Base-by-base conservation (phyloP, 2,329 filamentous ascomycete genomes). In the Verruconis gallopava region DNA sequence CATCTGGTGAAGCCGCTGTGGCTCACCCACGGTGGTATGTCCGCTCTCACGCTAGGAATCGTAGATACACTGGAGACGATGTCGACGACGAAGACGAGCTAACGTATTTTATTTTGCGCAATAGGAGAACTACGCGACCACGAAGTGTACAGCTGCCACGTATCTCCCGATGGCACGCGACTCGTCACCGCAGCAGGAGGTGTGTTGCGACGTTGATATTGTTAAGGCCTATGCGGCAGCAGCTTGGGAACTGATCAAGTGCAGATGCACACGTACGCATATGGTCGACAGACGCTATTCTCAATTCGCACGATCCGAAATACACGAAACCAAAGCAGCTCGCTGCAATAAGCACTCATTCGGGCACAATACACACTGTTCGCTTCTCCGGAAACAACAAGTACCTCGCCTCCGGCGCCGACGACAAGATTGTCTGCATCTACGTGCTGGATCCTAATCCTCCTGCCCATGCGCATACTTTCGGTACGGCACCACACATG, bases 371-470 rank as follows among this genome's bases (percentile, higher is more conserved):
- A 48, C 89, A 95, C 63, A 86, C 89, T 0, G 91, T 98, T 48
- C 83, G 93, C 51, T 98, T 96, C 67, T 96, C 91, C 6, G 81
- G 85, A 20, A 95, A 93, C 56, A 85, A 86, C 44, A 85, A 85
- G 58, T 98, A 95, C 59, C 75, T 98, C 40, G 93, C 93, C 22
- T 96, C 89, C 9, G 91, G 91, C 44, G 93, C 93, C 53, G 91
- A 98, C 63, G 91, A 98, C 67, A 95, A 95, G 69, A 89, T 98
- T 56, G 93, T 98, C 50, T 95, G 91, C 63, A 85, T 98, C 50
- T 98, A 98, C 63, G 80, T 84, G 48, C 74, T 95, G 42, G 86
- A 96, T 62, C 75, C 81, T 44, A 84, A 79, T 55, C 77, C 84
- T 18, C 83, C 88, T 3, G 71, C 82, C 20, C 75, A 83, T 53